These are phyloP conservation scores for Chlamydomonas schloesseri DNA, from an alignment of 139 green algal genomes.

Conservation along the genomic window DNA sequence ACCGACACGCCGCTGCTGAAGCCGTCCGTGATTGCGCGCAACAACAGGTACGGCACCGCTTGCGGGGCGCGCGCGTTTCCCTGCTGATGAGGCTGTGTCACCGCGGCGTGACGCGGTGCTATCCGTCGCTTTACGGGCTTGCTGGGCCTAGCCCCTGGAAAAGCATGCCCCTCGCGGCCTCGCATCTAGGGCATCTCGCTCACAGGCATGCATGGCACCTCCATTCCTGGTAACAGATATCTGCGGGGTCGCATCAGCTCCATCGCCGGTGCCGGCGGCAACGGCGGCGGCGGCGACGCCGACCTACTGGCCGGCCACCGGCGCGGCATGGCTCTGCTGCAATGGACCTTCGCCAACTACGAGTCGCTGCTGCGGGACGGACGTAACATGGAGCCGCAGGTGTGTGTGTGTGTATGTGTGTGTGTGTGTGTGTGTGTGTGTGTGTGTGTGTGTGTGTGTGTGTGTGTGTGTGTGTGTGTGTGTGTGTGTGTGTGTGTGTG, in stretches of 20 bases:
- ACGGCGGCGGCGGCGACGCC: not conserved
- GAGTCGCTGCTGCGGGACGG: not conserved
- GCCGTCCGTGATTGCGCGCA: conserved; percentile 6
- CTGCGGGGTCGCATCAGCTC: not conserved
- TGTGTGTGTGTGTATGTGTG: not conserved
- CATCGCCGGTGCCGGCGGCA: not conserved
- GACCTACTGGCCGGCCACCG: conserved; percentile 13
- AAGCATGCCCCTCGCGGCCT: too few relatives aligned
- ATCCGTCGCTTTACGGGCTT: too few relatives aligned
- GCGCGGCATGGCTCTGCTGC: conserved; percentile 11
- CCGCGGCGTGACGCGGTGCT: too few relatives aligned
- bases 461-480: too few relatives aligned
- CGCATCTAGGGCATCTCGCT: too few relatives aligned
- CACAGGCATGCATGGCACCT: too few relatives aligned
- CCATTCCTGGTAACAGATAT: not conserved
- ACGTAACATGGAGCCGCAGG: conserved; percentile 29
- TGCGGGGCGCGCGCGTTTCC: not conserved
- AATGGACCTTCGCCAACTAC: conserved; percentile 28
- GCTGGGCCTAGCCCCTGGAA: too few relatives aligned
- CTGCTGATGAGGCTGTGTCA: not conserved
- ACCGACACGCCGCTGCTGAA: not conserved
- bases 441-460: too few relatives aligned
- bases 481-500: too few relatives aligned
- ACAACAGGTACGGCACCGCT: too few relatives aligned
- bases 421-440: too few relatives aligned